phyloP scores from a whole-genome alignment of 768 basidiomycete genomes.

The Baorangia bicolor region DNA sequence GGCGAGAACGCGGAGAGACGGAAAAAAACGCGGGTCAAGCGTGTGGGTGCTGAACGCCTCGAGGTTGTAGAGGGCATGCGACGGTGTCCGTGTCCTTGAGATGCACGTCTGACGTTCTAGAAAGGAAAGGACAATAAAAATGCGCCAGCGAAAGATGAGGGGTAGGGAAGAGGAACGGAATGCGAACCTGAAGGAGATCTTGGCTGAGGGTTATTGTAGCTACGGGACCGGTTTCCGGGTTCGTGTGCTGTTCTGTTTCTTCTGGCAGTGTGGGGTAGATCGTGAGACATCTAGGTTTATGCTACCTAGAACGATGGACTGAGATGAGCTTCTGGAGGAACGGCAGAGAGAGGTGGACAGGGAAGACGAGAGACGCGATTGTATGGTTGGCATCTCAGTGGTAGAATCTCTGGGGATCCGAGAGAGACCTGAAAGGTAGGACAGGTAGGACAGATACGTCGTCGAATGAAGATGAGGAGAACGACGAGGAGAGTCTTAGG shows the following conservation, averaged over 20 bases:
- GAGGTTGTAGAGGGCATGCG: too few species aligned
- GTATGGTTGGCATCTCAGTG: slow-evolving; percentile 19
- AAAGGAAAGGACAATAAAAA: too few species aligned
- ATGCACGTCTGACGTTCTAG: too few species aligned
- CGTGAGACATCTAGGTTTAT: slow-evolving; percentile 24
- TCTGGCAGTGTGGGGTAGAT: slow-evolving; percentile 13
- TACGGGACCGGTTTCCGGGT: not conserved
- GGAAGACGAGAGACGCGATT: slow-evolving; percentile 9
- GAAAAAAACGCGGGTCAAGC: slow-evolving; percentile 16
- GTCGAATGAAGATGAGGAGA: slow-evolving; percentile 20
- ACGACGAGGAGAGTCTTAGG: slow-evolving; percentile 12
- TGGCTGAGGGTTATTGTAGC: slow-evolving; percentile 24
- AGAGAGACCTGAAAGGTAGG: too few species aligned
- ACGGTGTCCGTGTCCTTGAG: too few species aligned
- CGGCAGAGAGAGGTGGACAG: slow-evolving; percentile 20
- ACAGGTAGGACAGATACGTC: slow-evolving; percentile 13
- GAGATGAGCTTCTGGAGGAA: slow-evolving; percentile 18
- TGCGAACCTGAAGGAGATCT: slow-evolving; percentile 28
- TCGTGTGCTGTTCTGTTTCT: slow-evolving; percentile 4
- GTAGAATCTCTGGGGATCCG: too few species aligned
- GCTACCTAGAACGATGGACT: slow-evolving; percentile 25
- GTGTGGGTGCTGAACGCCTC: too few species aligned
- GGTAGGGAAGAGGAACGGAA: not conserved
- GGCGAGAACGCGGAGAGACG: slow-evolving; percentile 21
- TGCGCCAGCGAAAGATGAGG: too few species aligned